phyloP scores from a whole-genome alignment of 139 green algal species.

The Chlamydomonas eustigma region DNA sequence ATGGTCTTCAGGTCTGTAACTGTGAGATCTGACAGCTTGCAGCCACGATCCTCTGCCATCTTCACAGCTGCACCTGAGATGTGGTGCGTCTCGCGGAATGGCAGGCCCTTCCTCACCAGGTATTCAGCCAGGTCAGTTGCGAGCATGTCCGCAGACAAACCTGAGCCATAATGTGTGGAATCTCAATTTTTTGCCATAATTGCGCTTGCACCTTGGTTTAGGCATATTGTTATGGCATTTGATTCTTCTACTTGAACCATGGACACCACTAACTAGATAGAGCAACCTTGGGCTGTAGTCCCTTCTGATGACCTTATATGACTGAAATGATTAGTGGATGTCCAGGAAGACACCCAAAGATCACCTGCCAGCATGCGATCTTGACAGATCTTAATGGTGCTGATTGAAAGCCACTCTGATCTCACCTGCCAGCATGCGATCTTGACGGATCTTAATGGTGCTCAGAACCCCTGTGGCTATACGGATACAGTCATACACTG shows the following conservation, averaged over 20 bases:
- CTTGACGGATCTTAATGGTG: constrained; percentile 84
- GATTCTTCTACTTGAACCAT: too few species aligned
- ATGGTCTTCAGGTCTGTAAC: constrained; percentile 75
- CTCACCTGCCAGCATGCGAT: constrained; percentile 70
- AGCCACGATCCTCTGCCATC: constrained; percentile 81
- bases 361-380: constrained; percentile 73
- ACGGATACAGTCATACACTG: constrained; percentile 77
- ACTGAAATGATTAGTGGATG: too few species aligned
- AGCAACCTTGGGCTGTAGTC: too few species aligned
- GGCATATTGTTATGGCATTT: too few species aligned
- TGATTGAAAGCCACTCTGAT: background rate
- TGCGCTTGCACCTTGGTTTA: too few species aligned
- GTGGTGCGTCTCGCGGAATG: constrained; percentile 95
- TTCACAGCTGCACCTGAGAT: constrained; percentile 87
- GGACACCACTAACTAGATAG: too few species aligned
- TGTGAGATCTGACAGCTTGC: constrained; percentile 69
- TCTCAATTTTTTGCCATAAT: too few species aligned
- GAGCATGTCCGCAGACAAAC: constrained; percentile 91
- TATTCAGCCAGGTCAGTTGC: constrained; percentile 99
- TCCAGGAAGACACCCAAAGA: background rate
- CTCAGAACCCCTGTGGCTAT: constrained; percentile 90
- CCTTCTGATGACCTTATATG: too few species aligned
- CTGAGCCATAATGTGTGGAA: too few species aligned
- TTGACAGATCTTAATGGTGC: constrained; percentile 82
- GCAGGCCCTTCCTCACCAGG: constrained; percentile 95